Evolutionary conservation across 1,139 yeast genomes (phyloP).

Genomic region (Yamadazyma jaroonii): DNA sequence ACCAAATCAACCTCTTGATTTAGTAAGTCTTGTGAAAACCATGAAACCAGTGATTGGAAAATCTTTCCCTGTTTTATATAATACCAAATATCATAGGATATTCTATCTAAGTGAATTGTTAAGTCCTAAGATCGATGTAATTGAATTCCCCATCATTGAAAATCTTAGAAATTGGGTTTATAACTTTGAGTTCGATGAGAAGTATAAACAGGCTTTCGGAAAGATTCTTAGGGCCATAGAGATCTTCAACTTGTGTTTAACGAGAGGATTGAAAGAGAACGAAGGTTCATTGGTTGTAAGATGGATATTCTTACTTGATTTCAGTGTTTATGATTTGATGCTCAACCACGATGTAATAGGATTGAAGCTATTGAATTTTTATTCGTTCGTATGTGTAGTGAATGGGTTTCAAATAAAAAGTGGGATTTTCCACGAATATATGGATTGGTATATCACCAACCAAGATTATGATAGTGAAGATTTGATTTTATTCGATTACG

Average conservation of each 20-base stretch:
- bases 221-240: conserved; percentile 5
- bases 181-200: conserved; percentile 9
- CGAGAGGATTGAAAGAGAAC: conserved; percentile 15
- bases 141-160: conserved; percentile 17
- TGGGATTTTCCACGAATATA: conserved; percentile 29
- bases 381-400: conserved; percentile 18
- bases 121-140: conserved; percentile 9
- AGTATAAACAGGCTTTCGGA: background rate
- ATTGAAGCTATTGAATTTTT: conserved; percentile 23
- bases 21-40: conserved; percentile 20
- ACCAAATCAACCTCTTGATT: conserved; percentile 17
- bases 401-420: conserved; percentile 19
- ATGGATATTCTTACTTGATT: conserved; percentile 23
- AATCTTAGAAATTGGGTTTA: conserved; percentile 14
- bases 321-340: conserved; percentile 18
- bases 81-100: conserved; percentile 16
- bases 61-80: conserved; percentile 13
- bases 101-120: conserved; percentile 12
- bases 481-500: background rate
- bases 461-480: background rate
- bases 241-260: conserved; percentile 13
- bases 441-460: conserved; percentile 19
- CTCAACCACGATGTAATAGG: conserved; percentile 22
- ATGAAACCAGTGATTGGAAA: conserved; percentile 14
- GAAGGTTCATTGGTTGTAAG: conserved; percentile 28